Evolutionary conservation across 495 filamentous ascomycete genomes (phyloP).

Genomic region (Talaromyces stipitatus): DNA sequence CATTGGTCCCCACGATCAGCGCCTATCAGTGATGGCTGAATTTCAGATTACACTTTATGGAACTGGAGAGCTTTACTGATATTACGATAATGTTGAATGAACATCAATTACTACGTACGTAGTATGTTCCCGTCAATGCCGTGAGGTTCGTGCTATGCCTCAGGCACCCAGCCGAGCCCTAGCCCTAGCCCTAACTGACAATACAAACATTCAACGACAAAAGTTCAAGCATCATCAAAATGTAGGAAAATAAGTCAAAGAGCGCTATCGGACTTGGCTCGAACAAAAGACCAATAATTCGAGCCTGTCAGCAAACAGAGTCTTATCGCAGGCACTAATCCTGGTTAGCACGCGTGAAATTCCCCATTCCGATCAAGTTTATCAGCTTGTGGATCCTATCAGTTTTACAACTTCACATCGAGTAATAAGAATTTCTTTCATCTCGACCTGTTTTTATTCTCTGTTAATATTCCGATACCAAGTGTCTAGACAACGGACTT

Average conservation of each 20-base stretch:
- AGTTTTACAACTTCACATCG: constrained; percentile 1
- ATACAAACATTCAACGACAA: too few species aligned
- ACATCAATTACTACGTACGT: too few species aligned
- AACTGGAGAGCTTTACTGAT: not conserved
- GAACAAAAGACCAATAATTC: not conserved
- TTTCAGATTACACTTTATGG: too few species aligned
- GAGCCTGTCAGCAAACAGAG: constrained; percentile 1
- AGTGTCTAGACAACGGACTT: not conserved
- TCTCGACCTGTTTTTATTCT: not conserved
- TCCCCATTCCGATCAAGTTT: not conserved
- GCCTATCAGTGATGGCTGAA: not conserved
- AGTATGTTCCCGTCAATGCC: too few species aligned
- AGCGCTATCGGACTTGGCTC: not conserved
- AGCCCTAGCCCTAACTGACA: not conserved
- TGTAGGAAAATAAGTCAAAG: not conserved
- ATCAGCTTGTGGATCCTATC: not conserved
- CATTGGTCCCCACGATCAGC: not conserved
- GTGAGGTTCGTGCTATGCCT: too few species aligned
- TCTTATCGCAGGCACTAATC: not conserved
- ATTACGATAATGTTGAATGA: too few species aligned
- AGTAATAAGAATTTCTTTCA: not conserved
- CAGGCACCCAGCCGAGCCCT: not conserved
- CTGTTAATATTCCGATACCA: not conserved
- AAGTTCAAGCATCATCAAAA: not conserved
- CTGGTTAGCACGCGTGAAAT: not conserved